Conservation (phyloP, 164 flowering plant genomes). For the Macadamia integrifolia region DNA sequence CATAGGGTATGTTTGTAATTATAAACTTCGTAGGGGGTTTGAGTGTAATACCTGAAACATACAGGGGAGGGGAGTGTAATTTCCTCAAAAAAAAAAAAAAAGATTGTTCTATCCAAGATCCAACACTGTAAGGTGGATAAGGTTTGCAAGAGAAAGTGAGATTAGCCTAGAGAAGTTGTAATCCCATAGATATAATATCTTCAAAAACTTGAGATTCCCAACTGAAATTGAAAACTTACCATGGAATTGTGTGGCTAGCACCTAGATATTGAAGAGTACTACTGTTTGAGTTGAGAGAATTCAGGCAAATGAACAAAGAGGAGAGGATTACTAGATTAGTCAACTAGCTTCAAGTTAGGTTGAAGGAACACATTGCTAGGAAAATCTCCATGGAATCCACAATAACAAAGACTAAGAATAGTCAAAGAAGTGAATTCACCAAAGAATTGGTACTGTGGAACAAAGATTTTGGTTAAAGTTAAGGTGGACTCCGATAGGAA, state of each 20-base stretch:
- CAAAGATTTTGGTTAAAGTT: too few species aligned
- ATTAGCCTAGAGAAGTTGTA: slow-evolving; percentile 4
- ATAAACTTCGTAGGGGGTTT: too few species aligned
- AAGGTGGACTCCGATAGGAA: too few species aligned
- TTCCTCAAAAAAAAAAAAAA: too few species aligned
- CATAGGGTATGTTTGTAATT: too few species aligned
- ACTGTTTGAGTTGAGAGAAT: background rate
- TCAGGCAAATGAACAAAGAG: background rate
- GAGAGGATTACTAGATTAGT: background rate
- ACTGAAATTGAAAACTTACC: slow-evolving; percentile 9
- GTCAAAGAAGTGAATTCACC: background rate
- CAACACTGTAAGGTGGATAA: slow-evolving; percentile 3
- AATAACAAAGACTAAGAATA: too few species aligned
- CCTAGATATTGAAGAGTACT: background rate
- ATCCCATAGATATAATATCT: background rate
- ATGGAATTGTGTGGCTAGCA: background rate
- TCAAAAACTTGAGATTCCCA: slow-evolving; percentile 9
- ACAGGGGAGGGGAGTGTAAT: too few species aligned
- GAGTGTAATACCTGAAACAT: too few species aligned
- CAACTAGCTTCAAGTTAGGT: slow-evolving; percentile 3
- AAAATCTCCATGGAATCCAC: too few species aligned
- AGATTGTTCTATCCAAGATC: background rate
- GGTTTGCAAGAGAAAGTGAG: slow-evolving; percentile 11
- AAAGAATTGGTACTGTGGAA: too few species aligned
- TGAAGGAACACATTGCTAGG: background rate